Base-by-base conservation (phyloP, 768 basidiomycete genomes). In the Mycena filopes region DNA sequence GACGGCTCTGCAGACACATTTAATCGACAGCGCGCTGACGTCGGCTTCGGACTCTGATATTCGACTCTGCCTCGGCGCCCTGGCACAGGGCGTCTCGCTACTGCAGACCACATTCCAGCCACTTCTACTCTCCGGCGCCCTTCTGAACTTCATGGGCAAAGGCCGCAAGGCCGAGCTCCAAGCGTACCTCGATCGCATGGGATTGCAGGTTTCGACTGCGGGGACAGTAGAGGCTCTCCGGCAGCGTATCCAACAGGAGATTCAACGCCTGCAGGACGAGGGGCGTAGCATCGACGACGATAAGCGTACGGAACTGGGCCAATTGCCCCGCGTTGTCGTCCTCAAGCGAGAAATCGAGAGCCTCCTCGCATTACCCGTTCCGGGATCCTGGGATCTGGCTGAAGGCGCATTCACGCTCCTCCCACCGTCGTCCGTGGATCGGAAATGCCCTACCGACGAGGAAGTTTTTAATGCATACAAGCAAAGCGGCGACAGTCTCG, bases 31-130 rank as follows among this genome's bases (percentile, higher is more conserved):
- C 16, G 84, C 84, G 18, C 75, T 85, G 9, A 75, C 73, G 1
- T 75, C 80, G 13, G 60, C 71, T 20, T 68, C 74, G 7, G 67
- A 66, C 13, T 70, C 72, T 5, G 80, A 82, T 48, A 74, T 84
- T 28, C 82, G 82, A 7, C 57, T 82, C 7, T 84, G 84, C 61
- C 80, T 86, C n/a, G 83, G 82, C n/a, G 80, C 83, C 23, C 77
- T 86, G 10, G 77, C 81, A 9, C 81, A 85, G 67, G 84, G 84
- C 0, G 82, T 82, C 2, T 78, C 83, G 1, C 76, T 84, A 9
- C 73, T 85, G n/a, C 79, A 81, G 36, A 86, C 84, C 6, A 76
- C 80, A 12, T 85, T 82, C 63, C 84, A 85, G 67, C 84, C 84
- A 8, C 64, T 82, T 3, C 64, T 86, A 25, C 75, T 86, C 15